These are phyloP conservation scores for Backusella australiensis DNA, from an alignment of 192 early-diverging fungal genomes.

Conservation along the genomic window DNA sequence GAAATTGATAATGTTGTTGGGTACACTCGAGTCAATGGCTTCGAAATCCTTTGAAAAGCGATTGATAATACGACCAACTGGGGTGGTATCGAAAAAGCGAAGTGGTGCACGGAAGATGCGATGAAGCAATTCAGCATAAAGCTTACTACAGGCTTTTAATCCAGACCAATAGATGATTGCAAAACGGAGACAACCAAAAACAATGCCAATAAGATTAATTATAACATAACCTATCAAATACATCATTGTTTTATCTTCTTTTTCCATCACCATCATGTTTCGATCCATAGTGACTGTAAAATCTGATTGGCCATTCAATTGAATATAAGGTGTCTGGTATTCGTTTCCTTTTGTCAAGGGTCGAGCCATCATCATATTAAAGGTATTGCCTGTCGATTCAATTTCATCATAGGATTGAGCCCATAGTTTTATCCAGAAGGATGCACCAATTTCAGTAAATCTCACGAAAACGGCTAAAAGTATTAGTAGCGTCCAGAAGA, in stretches of 20 bases:
- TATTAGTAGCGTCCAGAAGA: constrained; percentile 58
- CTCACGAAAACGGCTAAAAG: constrained; percentile 41
- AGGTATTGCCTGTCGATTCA: background rate
- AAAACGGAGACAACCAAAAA: constrained; percentile 28
- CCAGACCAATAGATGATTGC: constrained; percentile 37
- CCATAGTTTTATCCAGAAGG: constrained; percentile 68
- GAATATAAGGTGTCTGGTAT: background rate
- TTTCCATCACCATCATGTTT: background rate
- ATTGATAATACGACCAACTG: constrained; percentile 86
- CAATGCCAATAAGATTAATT: constrained; percentile 37
- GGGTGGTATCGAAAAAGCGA: constrained; percentile 85
- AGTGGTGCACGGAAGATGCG: constrained; percentile 67
- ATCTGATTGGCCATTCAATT: background rate
- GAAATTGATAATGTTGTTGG: constrained; percentile 48
- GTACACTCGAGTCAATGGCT: constrained; percentile 62
- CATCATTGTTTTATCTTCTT: constrained; percentile 26
- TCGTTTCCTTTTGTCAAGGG: background rate
- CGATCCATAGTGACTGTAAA: constrained; percentile 15
- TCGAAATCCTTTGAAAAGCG: constrained; percentile 87
- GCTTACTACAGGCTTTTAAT: constrained; percentile 48
- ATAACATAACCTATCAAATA: constrained; percentile 61
- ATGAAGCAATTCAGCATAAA: constrained; percentile 57
- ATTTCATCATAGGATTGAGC: constrained; percentile 17
- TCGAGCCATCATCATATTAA: background rate
- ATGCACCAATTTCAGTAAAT: constrained; percentile 45